phyloP scores from a whole-genome alignment of 164 flowering plant species.

The Santalum album region DNA sequence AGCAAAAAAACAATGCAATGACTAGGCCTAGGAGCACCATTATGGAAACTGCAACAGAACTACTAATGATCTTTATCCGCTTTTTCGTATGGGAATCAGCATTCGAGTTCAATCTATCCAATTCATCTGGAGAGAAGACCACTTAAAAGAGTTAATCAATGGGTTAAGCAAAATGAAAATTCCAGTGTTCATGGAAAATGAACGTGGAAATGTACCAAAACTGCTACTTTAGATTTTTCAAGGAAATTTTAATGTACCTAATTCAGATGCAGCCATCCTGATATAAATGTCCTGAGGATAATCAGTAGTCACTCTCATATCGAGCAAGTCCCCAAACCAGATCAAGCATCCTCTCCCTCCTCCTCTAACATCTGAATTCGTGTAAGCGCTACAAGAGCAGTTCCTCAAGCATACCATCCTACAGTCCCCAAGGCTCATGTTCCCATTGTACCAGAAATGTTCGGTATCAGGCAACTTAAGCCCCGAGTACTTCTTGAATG shows the following conservation, averaged over 20 bases:
- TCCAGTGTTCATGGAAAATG: background rate
- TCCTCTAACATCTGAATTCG: background rate
- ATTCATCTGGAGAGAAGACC: background rate
- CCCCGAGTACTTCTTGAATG: background rate
- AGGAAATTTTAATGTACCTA: background rate
- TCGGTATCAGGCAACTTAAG: background rate
- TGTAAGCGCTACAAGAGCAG: background rate
- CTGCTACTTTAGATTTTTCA: background rate
- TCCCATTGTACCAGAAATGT: background rate
- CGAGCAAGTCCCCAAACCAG: background rate
- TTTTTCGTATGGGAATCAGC: background rate
- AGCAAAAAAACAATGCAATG: background rate
- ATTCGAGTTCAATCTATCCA: background rate
- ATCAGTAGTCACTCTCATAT: background rate
- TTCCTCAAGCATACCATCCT: background rate
- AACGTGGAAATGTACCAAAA: background rate
- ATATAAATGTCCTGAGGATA: background rate
- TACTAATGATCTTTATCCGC: background rate
- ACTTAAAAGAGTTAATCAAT: background rate
- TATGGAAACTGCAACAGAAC: background rate
- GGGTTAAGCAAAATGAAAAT: background rate
- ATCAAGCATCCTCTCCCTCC: constrained; percentile 1
- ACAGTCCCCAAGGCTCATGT: background rate
- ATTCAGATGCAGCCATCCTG: background rate
- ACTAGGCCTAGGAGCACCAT: background rate